Conservation (phyloP, 345 rosid species). For the Bretschneidera sinensis region DNA sequence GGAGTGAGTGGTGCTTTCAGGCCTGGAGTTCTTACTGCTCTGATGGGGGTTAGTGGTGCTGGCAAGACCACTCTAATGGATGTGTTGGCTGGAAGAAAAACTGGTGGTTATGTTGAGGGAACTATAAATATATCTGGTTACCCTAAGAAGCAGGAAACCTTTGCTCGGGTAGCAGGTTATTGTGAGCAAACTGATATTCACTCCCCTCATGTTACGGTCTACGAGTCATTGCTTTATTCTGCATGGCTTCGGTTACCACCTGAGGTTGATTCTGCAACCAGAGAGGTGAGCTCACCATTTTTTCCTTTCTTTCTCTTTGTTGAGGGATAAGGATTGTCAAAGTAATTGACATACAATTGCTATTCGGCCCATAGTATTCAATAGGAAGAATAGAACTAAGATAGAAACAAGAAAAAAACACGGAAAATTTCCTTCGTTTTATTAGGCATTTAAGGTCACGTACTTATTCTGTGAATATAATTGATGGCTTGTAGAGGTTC, state of each 20-base stretch:
- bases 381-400: too few relatives aligned
- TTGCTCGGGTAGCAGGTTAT: conserved; percentile 65
- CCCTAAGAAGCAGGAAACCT: conserved; percentile 66
- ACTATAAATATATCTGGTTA: conserved; percentile 51
- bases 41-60: conserved; percentile 73
- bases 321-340: neutral
- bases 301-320: neutral
- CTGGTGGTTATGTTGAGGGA: conserved; percentile 59
- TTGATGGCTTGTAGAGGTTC: conserved; percentile 42
- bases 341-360: neutral
- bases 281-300: conserved; percentile 47
- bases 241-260: conserved; percentile 63
- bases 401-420: neutral
- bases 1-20: conserved; percentile 65
- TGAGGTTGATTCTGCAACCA: conserved; percentile 51
- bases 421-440: neutral
- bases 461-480: conserved; percentile 2
- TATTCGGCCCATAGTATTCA: too few relatives aligned
- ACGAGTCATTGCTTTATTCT: conserved; percentile 56
- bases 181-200: conserved; percentile 74
- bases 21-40: conserved; percentile 64
- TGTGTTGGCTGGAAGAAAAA: conserved; percentile 72
- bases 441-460: neutral
- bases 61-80: conserved; percentile 79
- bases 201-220: conserved; percentile 63